phyloP scores from a whole-genome alignment of 345 rosid species.

The Bruguiera parviflora region DNA sequence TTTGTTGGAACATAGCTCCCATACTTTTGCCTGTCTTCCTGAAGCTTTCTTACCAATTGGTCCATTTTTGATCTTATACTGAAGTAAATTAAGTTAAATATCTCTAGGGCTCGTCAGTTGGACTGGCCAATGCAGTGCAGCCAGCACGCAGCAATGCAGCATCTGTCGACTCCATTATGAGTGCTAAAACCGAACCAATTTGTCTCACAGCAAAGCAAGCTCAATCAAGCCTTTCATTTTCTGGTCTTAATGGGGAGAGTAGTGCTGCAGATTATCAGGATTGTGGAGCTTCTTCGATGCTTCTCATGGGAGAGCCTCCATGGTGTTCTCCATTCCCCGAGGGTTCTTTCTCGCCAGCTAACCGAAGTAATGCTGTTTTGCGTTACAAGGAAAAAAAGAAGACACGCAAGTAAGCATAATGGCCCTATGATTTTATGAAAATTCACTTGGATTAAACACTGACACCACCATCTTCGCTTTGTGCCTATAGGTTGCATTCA shows the following conservation, averaged over 20 bases:
- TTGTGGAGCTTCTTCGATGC: slow-evolving; percentile 78
- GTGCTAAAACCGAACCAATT: slow-evolving; percentile 80
- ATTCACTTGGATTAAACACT: not conserved
- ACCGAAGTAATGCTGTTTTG: slow-evolving; percentile 71
- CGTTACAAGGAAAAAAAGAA: slow-evolving; percentile 97
- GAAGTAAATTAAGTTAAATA: slow-evolving; percentile 8
- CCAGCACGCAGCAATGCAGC: slow-evolving; percentile 72
- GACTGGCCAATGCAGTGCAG: slow-evolving; percentile 47
- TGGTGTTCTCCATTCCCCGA: slow-evolving; percentile 76
- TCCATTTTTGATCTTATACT: not conserved
- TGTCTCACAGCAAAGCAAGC: slow-evolving; percentile 51
- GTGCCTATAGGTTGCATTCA: not conserved
- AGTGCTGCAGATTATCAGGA: slow-evolving; percentile 81
- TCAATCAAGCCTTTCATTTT: slow-evolving; percentile 77
- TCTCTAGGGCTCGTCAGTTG: slow-evolving; percentile 54
- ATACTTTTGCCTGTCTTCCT: not conserved
- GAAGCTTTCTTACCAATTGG: not conserved
- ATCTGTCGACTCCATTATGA: slow-evolving; percentile 73
- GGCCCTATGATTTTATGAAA: not conserved
- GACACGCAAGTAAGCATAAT: slow-evolving; percentile 70
- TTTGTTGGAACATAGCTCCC: too few relatives aligned
- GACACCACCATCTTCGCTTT: not conserved
- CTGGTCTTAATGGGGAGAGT: slow-evolving; percentile 83
- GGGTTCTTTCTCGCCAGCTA: slow-evolving; percentile 51
- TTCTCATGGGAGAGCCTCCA: slow-evolving; percentile 81